These are phyloP conservation scores for Hanseniaspora thailandica DNA, from an alignment of 805 yeast genomes.

Conservation along the genomic window DNA sequence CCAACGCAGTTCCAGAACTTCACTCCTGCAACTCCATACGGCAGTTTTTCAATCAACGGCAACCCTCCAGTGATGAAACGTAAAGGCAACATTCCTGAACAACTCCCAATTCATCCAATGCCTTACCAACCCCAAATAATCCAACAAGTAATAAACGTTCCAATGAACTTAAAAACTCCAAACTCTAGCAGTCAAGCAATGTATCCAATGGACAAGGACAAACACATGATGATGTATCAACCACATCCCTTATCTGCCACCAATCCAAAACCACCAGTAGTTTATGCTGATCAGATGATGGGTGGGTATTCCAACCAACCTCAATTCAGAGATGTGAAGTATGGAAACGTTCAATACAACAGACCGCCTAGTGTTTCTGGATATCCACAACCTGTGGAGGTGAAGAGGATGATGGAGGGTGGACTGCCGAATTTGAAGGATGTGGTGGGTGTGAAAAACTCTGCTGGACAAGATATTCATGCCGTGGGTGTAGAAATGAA, in stretches of 20 bases:
- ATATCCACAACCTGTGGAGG: not conserved
- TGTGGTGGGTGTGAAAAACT: not conserved
- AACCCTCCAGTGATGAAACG: not conserved
- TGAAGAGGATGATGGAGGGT: not conserved
- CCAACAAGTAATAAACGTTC: not conserved
- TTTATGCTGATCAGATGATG: not conserved
- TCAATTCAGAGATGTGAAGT: conserved; percentile 2
- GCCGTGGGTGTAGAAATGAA: not conserved
- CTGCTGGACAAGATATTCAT: not conserved
- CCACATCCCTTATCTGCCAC: no score
- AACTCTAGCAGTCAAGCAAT: not conserved
- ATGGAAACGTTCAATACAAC: not conserved
- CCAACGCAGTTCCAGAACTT: not conserved
- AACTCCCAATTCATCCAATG: not conserved
- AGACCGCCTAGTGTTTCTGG: not conserved
- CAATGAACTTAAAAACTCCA: not conserved
- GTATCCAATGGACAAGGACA: not conserved
- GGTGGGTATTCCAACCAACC: not conserved
- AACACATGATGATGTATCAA: not conserved
- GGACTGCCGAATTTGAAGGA: conserved; percentile 1
- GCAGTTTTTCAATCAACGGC: not conserved
- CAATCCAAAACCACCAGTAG: not conserved
- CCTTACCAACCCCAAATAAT: conserved; percentile 2
- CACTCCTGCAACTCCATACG: conserved; percentile 3
- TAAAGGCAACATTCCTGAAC: not conserved